Evolutionary conservation across 768 basidiomycete genomes (phyloP).

Genomic region (Rhizopogon vesiculosus): DNA sequence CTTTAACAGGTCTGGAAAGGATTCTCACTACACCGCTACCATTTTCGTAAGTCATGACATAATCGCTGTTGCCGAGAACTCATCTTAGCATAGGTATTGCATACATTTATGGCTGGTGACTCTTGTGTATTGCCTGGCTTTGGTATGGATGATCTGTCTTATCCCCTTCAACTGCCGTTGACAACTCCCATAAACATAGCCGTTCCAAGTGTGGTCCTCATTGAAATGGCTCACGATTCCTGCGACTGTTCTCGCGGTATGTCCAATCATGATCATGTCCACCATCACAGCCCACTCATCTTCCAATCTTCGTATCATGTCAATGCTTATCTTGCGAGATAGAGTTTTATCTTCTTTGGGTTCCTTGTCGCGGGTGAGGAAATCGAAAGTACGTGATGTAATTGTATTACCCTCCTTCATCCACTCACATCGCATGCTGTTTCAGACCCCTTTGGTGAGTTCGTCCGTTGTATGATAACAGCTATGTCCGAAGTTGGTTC

Average conservation of each 20-base stretch:
- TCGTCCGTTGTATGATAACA: background rate
- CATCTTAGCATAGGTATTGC: constrained; percentile 42
- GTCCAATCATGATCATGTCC: constrained; percentile 5
- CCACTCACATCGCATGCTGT: background rate
- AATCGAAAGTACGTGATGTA: constrained; percentile 54
- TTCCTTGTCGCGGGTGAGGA: constrained; percentile 73
- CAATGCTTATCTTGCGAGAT: constrained; percentile 2
- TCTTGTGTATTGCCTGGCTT: constrained; percentile 50
- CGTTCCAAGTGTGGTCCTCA: constrained; percentile 55
- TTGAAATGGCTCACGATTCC: constrained; percentile 65
- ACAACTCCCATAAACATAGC: constrained; percentile 30
- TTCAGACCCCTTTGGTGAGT: constrained; percentile 43
- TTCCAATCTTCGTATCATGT: background rate
- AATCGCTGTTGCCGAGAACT: background rate
- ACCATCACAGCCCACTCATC: no score
- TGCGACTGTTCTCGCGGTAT: constrained; percentile 47
- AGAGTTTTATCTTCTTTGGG: constrained; percentile 71
- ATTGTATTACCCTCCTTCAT: background rate
- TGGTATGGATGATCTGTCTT: constrained; percentile 36
- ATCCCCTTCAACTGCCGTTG: background rate
- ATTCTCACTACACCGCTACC: constrained; percentile 76
- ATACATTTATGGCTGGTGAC: constrained; percentile 68
- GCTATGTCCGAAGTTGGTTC: background rate
- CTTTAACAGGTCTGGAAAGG: constrained; percentile 64
- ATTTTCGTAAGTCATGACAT: constrained; percentile 49